Evolutionary conservation across 371 early-diverging fungal genomes (phyloP).

Genomic region (Smittium mucronatum): DNA sequence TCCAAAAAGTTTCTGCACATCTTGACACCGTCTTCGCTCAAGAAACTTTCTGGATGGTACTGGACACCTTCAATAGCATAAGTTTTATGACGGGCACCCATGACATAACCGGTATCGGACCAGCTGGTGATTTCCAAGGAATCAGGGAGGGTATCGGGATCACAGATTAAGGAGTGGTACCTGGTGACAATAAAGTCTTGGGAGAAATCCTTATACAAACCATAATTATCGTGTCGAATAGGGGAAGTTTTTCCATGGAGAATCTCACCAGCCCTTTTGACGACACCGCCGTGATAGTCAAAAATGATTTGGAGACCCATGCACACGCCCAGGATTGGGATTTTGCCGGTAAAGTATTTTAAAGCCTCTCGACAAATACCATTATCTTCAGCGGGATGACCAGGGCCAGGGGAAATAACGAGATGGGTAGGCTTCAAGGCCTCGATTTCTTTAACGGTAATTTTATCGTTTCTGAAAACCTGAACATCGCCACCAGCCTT

Average conservation of each 20-base stretch:
- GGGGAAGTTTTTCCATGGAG: conserved; percentile 87
- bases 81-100: conserved; percentile 85
- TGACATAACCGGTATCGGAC: conserved; percentile 73
- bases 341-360: conserved; percentile 70
- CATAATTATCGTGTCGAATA: conserved; percentile 78
- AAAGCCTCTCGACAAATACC: conserved; percentile 80
- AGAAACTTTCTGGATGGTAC: conserved; percentile 92
- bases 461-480: conserved; percentile 86
- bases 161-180: conserved; percentile 90
- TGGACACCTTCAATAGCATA: conserved; percentile 90
- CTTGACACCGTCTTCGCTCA: conserved; percentile 73
- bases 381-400: conserved; percentile 73
- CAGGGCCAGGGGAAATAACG: conserved; percentile 93
- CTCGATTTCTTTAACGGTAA: conserved; percentile 65
- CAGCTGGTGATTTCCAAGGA: conserved; percentile 70
- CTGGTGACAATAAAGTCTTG: conserved; percentile 77
- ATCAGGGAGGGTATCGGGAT: conserved; percentile 66
- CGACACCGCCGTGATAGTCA: conserved; percentile 84
- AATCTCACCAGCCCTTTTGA: conserved; percentile 80
- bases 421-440: conserved; percentile 76
- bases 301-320: conserved; percentile 93
- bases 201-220: conserved; percentile 68
- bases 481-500: conserved; percentile 79
- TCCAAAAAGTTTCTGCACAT: conserved; percentile 80
- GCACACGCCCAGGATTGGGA: conserved; percentile 95